Evolutionary conservation across 768 basidiomycete species (phyloP).

Genomic region (Ramaria sp.): DNA sequence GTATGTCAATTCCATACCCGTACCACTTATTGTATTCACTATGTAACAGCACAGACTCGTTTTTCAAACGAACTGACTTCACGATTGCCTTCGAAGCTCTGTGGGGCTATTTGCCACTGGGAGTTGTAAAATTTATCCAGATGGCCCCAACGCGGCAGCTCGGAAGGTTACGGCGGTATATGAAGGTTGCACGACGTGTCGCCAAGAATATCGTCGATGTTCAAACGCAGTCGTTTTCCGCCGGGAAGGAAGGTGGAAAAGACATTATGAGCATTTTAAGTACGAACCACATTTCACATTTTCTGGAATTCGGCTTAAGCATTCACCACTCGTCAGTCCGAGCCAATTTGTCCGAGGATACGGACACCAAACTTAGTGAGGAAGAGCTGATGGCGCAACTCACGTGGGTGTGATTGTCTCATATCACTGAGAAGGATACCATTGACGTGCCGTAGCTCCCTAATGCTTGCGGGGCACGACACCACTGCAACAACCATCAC

Average conservation of each 20-base stretch:
- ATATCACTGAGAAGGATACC: not conserved
- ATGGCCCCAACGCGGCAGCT: not conserved
- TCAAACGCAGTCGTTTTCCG: not conserved
- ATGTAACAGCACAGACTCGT: not conserved
- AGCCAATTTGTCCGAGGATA: not conserved
- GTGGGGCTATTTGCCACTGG: not conserved
- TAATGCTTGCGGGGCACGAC: constrained; percentile 15
- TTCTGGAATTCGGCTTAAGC: not conserved
- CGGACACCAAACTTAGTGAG: not conserved
- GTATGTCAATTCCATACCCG: not conserved
- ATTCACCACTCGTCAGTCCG: not conserved
- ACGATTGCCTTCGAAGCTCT: not conserved
- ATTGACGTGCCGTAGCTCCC: constrained; percentile 3
- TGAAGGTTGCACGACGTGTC: not conserved
- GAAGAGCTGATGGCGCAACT: not conserved
- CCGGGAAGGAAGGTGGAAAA: constrained; percentile 1
- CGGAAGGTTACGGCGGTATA: not conserved
- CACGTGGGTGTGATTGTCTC: not conserved
- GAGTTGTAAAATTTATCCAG: not conserved
- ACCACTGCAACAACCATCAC: constrained; percentile 11
- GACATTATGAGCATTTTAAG: constrained; percentile 3
- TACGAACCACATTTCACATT: too few relatives aligned
- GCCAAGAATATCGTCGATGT: not conserved
- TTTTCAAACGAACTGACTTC: not conserved
- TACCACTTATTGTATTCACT: not conserved